Base-by-base conservation (phyloP, 1,284 basidiomycete species). In the Tetrapyrgos nigripes region DNA sequence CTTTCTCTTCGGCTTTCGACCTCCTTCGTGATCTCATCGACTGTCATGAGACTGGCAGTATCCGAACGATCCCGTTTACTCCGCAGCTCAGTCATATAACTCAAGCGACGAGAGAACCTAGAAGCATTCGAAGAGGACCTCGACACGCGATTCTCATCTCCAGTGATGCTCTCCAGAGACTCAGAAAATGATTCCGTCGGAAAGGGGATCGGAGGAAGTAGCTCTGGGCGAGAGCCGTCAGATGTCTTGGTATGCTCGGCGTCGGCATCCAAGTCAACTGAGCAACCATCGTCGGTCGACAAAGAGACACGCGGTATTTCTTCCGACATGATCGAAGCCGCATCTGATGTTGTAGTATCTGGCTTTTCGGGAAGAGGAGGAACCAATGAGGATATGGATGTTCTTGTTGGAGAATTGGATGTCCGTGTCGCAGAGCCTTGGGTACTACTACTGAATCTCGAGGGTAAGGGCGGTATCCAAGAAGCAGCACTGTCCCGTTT, bases 11-110 rank as follows among this genome's bases (percentile, higher is more conserved):
- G 81, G 68, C 89, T 94, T 77, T 98, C 97, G 1, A 99, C 93
- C 68, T 97, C 93, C 4, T 94, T 96, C 0, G 97, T 98, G 66
- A 99, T 97, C 75, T 99, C 95, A 69, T 99, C 97, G 14, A 99
- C 93, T 0, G 97, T 99, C 70, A 99, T 83, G 65, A 99, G 76
- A 69, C 93, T 96, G 4, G 93, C 94, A 1, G 92, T 92, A 68
- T 98, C 96, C 2, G 92, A 92, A 48, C 85, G 81, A 69, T 97
- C 94, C 14, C 89, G 86, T 72, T 88, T 91, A 69, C 86, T 90
- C 55, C 91, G 80, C 49, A 94, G 71, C 69, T 93, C 90, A 0
- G 83, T 91, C 80, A 86, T 90, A 75, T 83, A 92, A 68, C 91
- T 93, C 78, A 89, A 83, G 1, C 92, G 85, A 62, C 75, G 78